Base-by-base conservation (phyloP, 768 basidiomycete genomes). In the Pisolithus microcarpus region DNA sequence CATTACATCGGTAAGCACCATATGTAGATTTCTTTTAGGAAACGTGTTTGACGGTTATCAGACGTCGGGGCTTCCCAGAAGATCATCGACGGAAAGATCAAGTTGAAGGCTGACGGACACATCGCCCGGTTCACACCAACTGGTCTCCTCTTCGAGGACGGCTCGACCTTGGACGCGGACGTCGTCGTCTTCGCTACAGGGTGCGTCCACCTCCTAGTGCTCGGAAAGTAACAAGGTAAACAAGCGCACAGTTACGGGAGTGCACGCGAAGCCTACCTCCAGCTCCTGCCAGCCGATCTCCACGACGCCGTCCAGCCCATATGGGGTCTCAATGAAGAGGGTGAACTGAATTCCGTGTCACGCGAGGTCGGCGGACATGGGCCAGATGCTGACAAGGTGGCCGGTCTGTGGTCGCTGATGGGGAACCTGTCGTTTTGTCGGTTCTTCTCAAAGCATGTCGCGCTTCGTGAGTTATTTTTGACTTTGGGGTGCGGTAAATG, bases 71-170 rank as follows among this genome's bases (percentile, higher is more conserved):
- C 76, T 11, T 77, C 76, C 52, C 75, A 83, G 62, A 66, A 79
- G 54, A 78, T 86, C 59, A 75, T 77, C 43, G 80, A 84, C 58
- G 82, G 84, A 7, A 79, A 81, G 59, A 82, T 87, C 70, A 84
- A 84, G 62, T 64, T 87, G 52, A 86, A 85, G 68, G 81, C 75
- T 65, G 81, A 81, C 50, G 67, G 68, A 43, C 66, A 70, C 43
- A 76, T 85, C 48, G 62, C 72, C 49, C 59, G 61, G 19, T 78
- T 80, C 60, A 74, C 69, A 1, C 57, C 66, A 43, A 60, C 50
- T n/a, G 74, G 76, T 5, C 52, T 81, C 26, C 61, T 64, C 38
- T 81, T 81, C 50, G 73, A 75, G 11, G 66, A 81, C 51, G 76
- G 78, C 1, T 70, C 64, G 38, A 66, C 70, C 42, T 61, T 80